Base-by-base conservation (phyloP, 2,329 filamentous ascomycete species). In the Didymella pinodella region DNA sequence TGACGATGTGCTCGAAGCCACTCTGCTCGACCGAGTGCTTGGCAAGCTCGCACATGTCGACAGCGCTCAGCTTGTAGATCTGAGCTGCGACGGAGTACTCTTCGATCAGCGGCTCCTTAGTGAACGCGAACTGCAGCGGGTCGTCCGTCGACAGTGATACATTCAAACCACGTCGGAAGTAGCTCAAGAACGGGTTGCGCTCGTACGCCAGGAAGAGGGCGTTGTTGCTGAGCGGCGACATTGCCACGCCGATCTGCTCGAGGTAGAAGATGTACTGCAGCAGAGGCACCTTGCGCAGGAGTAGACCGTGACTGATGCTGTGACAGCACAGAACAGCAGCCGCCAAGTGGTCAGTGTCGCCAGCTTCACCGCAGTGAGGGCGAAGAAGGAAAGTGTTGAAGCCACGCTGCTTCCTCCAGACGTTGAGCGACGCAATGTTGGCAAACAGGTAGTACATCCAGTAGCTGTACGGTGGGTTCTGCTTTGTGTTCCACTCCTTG, bases 171-270 rank as follows among this genome's bases (percentile, higher is more conserved):
- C 95, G 89, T 73, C 91, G 90, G 82, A 99, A 99, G 79, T 99
- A 99, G 71, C 91, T 91, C 68, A 96, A 85, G 79, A 97, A 99
- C 0, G 95, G 95, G 69, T 99, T 99, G 59, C 96, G 88, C 77
- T 99, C 95, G 73, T 99, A 98, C 0, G 94, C 93, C 51, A 99
- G 81, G 80, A 99, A 99, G 31, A 99, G 81, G 0, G 95, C 95
- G 70, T 99, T 99, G 81, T 99, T 99, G 77, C 93, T 97, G 45
- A 99, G 84, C 2, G 95, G 95, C n/a, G 94, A 98, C 95, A 99
- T 99, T 61, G 95, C 95, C 63, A 99, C 95, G 57, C 95, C 95
- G 63, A 99, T 97, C 74, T 98, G 94, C 73, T 99, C 93, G 20
- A 99, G 86, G 71, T 99, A 99, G 80, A 97, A 99, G 49, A 98